Evolutionary conservation across 2,329 filamentous ascomycete genomes (phyloP), one percentile per base, ranked within the genome.

Genomic region (Didymella glomerata): DNA sequence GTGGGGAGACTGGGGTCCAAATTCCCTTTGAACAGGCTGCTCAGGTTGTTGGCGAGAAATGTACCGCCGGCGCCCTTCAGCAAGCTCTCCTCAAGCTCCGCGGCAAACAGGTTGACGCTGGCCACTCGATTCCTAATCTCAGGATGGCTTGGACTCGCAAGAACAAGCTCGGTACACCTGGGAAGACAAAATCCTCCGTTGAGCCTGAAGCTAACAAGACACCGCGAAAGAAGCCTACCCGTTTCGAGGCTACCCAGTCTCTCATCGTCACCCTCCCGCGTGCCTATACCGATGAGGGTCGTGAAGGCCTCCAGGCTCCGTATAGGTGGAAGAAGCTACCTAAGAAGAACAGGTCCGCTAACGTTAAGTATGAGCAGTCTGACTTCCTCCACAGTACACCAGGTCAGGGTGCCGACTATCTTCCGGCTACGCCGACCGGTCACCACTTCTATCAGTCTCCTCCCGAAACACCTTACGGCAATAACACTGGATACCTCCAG

Each of bases 1-100:
- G 71, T 38, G 73, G 72, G 14, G 68, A 75, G 44, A 61, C 47
- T 30, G 65, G 66, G 10, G 46, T 74, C n/a, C 54, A 60, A 7
- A 72, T 76, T 27, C 72, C 72, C 3, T 77, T 74, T 42, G 67
- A 66, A 4, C 64, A 69, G 53, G 72, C 69, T 28, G 71, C 73
- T 10, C 62, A 68, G 30, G 13, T 71, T 8, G 65, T 76, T 5
- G 59, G 64, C 16, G 47, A 60, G 20, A 61, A 45, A 16, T 71
- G 68, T 41, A 71, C 73, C 16, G 67, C 65, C 2, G 60, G 68
- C 28, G 73, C 72, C 14, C 50, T 77, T 20, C 72, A 77, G 48
- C 74, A 77, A 56, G 73, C 73, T 25, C 55, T 76, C 30, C 63
- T 76, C 44, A 76, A 77, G 63, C 54, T 74, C 10, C 66, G 68